These are phyloP conservation scores for Zygoascus biomembranicola DNA, from an alignment of 805 yeast genomes.

Conservation along the genomic window DNA sequence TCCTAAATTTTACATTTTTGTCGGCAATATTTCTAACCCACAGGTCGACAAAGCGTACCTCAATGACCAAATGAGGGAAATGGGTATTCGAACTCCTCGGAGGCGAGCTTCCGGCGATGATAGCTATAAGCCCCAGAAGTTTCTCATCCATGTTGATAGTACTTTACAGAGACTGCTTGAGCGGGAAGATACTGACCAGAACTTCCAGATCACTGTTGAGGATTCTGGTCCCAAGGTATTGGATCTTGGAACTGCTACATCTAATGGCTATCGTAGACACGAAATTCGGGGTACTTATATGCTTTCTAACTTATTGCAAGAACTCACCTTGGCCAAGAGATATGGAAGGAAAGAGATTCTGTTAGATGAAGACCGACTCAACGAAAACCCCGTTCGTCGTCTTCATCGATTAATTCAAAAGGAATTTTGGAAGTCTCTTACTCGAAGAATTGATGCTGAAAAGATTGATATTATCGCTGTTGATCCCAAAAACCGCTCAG, in stretches of 20 bases:
- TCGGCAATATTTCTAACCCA: background rate
- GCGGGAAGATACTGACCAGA: constrained; percentile 77
- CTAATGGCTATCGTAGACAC: constrained; percentile 66
- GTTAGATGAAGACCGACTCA: constrained; percentile 73
- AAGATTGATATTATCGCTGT: constrained; percentile 61
- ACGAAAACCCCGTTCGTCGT: constrained; percentile 80
- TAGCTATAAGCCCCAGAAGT: constrained; percentile 34
- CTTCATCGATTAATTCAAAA: constrained; percentile 63
- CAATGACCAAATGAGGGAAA: background rate
- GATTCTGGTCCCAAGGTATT: constrained; percentile 81
- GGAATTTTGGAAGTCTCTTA: constrained; percentile 73
- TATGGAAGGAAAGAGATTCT: constrained; percentile 72
- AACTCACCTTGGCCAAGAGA: constrained; percentile 75
- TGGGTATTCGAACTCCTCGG: constrained; percentile 1
- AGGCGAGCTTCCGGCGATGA: constrained; percentile 35
- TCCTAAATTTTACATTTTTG: background rate
- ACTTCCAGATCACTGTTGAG: constrained; percentile 78
- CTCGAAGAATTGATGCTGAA: constrained; percentile 57
- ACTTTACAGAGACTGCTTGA: constrained; percentile 61
- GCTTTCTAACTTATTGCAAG: constrained; percentile 81
- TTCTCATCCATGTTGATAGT: constrained; percentile 68
- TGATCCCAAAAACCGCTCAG: constrained; percentile 67
- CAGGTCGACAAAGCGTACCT: background rate
- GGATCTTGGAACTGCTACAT: constrained; percentile 72
- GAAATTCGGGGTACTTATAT: constrained; percentile 83